phyloP scores from a whole-genome alignment of 192 early-diverging fungal species.

The Endogone sp. region DNA sequence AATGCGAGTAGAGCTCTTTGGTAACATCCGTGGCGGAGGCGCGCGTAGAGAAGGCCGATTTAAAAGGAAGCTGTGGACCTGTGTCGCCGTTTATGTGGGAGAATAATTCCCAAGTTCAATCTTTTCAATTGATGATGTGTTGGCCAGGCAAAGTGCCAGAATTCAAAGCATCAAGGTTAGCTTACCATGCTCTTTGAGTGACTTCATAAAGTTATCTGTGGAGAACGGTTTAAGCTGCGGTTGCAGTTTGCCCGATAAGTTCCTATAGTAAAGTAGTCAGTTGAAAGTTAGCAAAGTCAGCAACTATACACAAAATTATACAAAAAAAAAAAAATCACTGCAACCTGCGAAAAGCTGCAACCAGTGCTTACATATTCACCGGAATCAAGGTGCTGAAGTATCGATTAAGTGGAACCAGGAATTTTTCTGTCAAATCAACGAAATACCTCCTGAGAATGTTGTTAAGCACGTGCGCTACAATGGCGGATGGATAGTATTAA shows the following conservation, averaged over 20 bases:
- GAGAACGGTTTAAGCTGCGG: conserved; percentile 74
- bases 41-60: conserved; percentile 44
- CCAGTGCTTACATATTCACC: conserved; percentile 39
- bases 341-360: background rate
- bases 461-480: conserved; percentile 70
- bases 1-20: conserved; percentile 81
- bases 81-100: too few species aligned
- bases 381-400: conserved; percentile 90
- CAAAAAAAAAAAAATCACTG: too few species aligned
- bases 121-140: too few species aligned
- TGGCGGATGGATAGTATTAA: conserved; percentile 1
- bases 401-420: conserved; percentile 91
- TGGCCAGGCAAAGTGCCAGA: too few species aligned
- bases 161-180: too few species aligned
- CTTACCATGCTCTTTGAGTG: conserved; percentile 50
- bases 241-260: conserved; percentile 2
- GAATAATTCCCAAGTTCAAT: too few species aligned
- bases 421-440: conserved; percentile 88
- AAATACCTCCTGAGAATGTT: conserved; percentile 92
- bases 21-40: conserved; percentile 53
- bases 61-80: conserved; percentile 40
- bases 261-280: background rate
- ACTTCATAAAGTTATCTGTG: conserved; percentile 71
- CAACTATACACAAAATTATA: background rate
- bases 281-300: background rate